Percentiles rank a stretch among this genome's conserved stretches.
These are phyloP conservation scores for Pulveroboletus ravenelii DNA, from an alignment of 768 basidiomycete species.

Conservation along the genomic window DNA sequence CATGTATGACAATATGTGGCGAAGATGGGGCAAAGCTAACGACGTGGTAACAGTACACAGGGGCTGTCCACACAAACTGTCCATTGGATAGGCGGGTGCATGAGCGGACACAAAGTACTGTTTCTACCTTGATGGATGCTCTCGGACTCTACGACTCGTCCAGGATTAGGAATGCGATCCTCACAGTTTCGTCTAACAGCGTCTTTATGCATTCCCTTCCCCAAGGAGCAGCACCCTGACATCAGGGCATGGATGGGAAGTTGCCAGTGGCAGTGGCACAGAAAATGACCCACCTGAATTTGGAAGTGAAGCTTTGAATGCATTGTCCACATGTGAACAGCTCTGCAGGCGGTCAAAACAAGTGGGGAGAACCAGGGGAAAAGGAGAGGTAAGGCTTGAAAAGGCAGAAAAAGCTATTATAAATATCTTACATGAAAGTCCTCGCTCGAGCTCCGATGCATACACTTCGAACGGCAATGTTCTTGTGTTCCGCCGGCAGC, in stretches of 20 bases:
- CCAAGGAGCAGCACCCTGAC: constrained; percentile 19
- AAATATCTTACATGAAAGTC: constrained; percentile 5
- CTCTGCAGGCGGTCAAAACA: not conserved
- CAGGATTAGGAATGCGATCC: constrained; percentile 12
- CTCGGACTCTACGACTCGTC: not conserved
- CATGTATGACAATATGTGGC: too few relatives aligned
- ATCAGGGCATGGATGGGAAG: not conserved
- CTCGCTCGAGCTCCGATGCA: constrained; percentile 10
- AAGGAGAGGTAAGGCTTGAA: not conserved
- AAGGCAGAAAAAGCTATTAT: too few relatives aligned
- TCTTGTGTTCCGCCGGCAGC: constrained; percentile 3
- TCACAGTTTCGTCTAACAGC: constrained; percentile 14
- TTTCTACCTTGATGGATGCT: not conserved
- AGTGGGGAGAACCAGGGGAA: too few relatives aligned
- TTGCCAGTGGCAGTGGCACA: not conserved
- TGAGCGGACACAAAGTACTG: too few relatives aligned
- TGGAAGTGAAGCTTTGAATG: constrained; percentile 11
- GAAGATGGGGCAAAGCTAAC: too few relatives aligned
- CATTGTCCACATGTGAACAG: not conserved
- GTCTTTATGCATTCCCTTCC: constrained; percentile 15
- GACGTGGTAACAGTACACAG: too few relatives aligned
- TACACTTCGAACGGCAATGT: constrained; percentile 1
- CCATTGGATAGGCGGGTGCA: too few relatives aligned
- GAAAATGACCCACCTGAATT: constrained; percentile 5
- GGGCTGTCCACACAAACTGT: too few relatives aligned